Base-by-base conservation (phyloP, 371 early-diverging fungal genomes). In the Conidiobolus incongruus region DNA sequence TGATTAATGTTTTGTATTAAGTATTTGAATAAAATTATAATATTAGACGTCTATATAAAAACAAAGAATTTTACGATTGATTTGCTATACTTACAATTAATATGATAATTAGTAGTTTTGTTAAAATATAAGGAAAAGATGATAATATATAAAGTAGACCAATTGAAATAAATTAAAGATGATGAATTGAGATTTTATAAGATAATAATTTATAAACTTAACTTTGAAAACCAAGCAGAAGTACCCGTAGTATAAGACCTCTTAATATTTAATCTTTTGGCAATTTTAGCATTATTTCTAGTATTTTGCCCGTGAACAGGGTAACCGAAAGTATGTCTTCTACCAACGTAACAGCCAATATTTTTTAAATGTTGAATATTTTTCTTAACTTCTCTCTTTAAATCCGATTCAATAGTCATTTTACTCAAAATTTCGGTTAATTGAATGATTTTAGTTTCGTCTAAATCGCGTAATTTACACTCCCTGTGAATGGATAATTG, bases 271-370 rank as follows among this genome's bases (percentile, higher is more conserved):
- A 89, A 50, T 48, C 64, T 75, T 57, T 77, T 85, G 20, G 94
- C 88, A 4, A 86, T 92, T 59, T 66, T 70, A 31, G 79, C 72
- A 50, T 94, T 94, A 51, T 81, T 83, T 51, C 71, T 65, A 2
- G 91, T 91, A 46, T 73, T 63, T 54, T 88, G 89, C 8, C 92
- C 93, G 39, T 82, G 77, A 10, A 92, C 93, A 7, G 94, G 94
- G 50, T 83, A 52, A 15, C 81, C 74, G 66, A 77, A 69, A 41
- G 81, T 77, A 49, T 89, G 90, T 46, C 91, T 65, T 61, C 67
- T 65, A 20, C 94, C 94, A 33, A 75, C 60, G 47, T 82, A 87
- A 36, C 78, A 67, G 28, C 77, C 76, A 41, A 89, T 90, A 40
- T 74, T 63, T 40, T 83, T 72, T 49, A 83, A 69, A 43, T 76